Conservation (phyloP, 305 asterid genomes). For the Fraxinus xanthoxyloides region DNA sequence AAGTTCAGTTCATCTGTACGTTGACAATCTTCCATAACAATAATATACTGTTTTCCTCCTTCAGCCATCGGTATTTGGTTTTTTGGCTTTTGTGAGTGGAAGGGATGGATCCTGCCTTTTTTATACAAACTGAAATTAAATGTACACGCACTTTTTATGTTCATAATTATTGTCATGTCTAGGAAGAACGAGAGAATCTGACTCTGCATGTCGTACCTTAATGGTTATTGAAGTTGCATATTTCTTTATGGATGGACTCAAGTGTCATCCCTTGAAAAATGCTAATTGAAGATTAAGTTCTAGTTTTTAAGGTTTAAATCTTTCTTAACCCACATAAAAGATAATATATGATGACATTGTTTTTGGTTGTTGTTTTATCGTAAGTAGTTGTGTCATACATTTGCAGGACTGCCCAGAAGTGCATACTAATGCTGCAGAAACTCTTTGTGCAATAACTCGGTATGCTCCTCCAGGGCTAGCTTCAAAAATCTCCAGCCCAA, state of each 20-base stretch:
- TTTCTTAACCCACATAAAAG: neutral
- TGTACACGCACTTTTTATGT: neutral
- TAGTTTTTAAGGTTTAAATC: neutral
- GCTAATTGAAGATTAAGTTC: constrained; percentile 17
- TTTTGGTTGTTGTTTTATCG: neutral
- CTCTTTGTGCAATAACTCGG: constrained; percentile 68
- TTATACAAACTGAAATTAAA: constrained; percentile 17
- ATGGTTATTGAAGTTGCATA: neutral
- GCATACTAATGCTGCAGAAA: constrained; percentile 91
- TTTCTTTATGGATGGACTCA: neutral
- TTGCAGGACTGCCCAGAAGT: constrained; percentile 78
- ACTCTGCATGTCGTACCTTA: constrained; percentile 8
- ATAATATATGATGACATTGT: neutral
- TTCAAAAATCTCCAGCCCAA: constrained; percentile 67
- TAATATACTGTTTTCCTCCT: constrained; percentile 13
- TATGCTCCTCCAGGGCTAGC: constrained; percentile 65
- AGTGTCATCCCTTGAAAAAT: neutral
- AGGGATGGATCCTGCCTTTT: constrained; percentile 8
- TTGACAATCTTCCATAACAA: constrained; percentile 29
- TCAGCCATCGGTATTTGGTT: constrained; percentile 10
- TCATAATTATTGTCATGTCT: neutral
- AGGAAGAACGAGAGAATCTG: constrained; percentile 6
- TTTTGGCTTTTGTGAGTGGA: constrained; percentile 20
- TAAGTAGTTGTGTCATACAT: neutral
- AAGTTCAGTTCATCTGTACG: constrained; percentile 96